These are phyloP conservation scores for Silene vulgaris DNA, from an alignment of 179 eudicot species.

Conservation along the genomic window DNA sequence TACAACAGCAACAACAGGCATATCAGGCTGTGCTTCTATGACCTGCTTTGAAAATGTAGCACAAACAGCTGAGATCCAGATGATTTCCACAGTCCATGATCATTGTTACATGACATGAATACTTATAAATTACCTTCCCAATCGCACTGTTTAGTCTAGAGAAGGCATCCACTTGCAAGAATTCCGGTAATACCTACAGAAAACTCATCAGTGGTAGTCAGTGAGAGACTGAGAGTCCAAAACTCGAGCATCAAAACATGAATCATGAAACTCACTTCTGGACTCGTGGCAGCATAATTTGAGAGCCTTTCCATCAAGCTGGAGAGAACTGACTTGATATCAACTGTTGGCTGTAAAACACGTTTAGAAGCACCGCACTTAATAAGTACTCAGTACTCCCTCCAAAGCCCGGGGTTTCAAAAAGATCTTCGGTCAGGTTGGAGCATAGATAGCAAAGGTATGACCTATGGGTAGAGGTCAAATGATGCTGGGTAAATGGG, in stretches of 20 bases:
- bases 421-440: no score
- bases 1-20: conserved; percentile 84
- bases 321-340: conserved; percentile 85
- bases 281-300: conserved; percentile 38
- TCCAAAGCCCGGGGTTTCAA: no score
- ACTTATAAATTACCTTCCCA: conserved; percentile 59
- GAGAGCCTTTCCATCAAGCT: conserved; percentile 86
- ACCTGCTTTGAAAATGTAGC: conserved; percentile 50
- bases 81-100: background rate
- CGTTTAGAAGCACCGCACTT: background rate
- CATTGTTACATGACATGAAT: background rate
- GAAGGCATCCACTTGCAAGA: conserved; percentile 96
- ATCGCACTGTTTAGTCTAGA: conserved; percentile 83
- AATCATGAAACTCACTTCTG: conserved; percentile 27
- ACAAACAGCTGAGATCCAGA: conserved; percentile 9
- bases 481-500: no score
- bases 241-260: background rate
- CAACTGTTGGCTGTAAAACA: conserved; percentile 66
- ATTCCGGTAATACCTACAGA: conserved; percentile 79
- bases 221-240: background rate
- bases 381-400: no score
- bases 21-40: conserved; percentile 91
- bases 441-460: no score
- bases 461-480: no score
- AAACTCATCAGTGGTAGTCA: conserved; percentile 11